Conservation (phyloP, 2,329 filamentous ascomycete genomes). For the Aspergillus pseudoterreus region DNA sequence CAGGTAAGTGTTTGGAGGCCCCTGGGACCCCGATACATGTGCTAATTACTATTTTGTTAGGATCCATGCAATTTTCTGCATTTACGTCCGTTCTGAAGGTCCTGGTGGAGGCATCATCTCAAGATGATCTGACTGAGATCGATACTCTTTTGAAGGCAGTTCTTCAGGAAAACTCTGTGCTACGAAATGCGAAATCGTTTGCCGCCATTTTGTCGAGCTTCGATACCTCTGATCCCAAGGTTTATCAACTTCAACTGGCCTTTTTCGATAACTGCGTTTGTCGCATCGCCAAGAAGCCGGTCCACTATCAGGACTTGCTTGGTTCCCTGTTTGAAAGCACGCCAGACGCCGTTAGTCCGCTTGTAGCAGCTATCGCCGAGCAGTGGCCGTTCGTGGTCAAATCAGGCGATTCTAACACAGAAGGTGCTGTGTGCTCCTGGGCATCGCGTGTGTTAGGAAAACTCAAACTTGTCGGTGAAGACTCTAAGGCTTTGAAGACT, state of each 20-base stretch:
- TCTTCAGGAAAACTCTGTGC: constrained; percentile 34
- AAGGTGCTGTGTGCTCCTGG: constrained; percentile 53
- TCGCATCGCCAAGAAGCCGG: constrained; percentile 69
- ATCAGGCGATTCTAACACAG: constrained; percentile 43
- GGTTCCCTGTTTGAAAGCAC: constrained; percentile 36
- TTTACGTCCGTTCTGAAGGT: constrained; percentile 41
- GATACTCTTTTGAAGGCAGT: constrained; percentile 32
- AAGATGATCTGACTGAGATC: constrained; percentile 31
- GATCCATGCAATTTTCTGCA: constrained; percentile 40
- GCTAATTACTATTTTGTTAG: constrained; percentile 12
- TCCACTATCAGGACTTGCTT: constrained; percentile 68
- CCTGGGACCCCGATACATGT: background rate
- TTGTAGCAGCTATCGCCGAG: constrained; percentile 68
- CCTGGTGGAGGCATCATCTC: constrained; percentile 27
- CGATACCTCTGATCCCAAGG: constrained; percentile 27
- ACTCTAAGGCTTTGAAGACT: constrained; percentile 42
- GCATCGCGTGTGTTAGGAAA: constrained; percentile 56
- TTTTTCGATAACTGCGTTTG: constrained; percentile 82
- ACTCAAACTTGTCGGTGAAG: constrained; percentile 53
- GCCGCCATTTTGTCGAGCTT: constrained; percentile 38
- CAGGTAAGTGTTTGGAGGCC: constrained; percentile 38
- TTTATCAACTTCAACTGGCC: constrained; percentile 50
- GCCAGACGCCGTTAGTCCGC: constrained; percentile 53
- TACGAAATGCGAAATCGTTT: constrained; percentile 34
- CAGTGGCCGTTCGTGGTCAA: constrained; percentile 70